These are phyloP conservation scores for Starmerella vitae DNA, from an alignment of 805 yeast species.

Conservation along the genomic window DNA sequence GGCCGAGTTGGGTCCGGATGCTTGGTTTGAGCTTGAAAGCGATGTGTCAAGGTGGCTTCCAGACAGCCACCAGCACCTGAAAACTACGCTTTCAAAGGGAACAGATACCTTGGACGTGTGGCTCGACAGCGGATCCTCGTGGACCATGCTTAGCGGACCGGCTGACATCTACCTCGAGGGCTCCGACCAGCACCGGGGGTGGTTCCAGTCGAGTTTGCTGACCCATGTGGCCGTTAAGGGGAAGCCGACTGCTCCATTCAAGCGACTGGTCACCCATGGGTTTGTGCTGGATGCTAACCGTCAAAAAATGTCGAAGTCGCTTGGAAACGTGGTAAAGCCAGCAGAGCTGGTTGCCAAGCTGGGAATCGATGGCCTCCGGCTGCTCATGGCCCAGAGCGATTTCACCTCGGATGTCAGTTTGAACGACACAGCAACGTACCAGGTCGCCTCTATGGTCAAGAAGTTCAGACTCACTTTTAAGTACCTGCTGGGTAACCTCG, in stretches of 20 bases:
- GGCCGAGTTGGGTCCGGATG: conserved; percentile 35
- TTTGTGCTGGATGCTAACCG: conserved; percentile 79
- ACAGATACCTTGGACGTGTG: conserved; percentile 96
- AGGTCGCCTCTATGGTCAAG: conserved; percentile 67
- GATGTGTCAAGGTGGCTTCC: conserved; percentile 67
- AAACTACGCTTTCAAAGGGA: conserved; percentile 44
- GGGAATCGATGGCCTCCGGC: conserved; percentile 82
- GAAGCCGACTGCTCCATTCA: conserved; percentile 46
- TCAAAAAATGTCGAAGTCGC: conserved; percentile 83
- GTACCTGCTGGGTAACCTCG: conserved; percentile 68
- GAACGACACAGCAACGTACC: conserved; percentile 55
- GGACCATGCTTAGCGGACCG: conserved; percentile 45
- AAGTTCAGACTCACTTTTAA: conserved; percentile 72
- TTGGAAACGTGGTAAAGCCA: conserved; percentile 73
- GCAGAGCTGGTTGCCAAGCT: conserved; percentile 44
- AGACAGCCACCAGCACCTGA: conserved; percentile 28
- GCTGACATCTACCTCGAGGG: conserved; percentile 84
- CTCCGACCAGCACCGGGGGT: conserved; percentile 96
- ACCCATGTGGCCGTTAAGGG: conserved; percentile 48
- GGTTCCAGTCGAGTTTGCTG: conserved; percentile 91
- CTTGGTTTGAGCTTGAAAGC: conserved; percentile 54
- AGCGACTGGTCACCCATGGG: conserved; percentile 77
- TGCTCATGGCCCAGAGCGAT: conserved; percentile 83
- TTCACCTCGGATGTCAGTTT: conserved; percentile 68
- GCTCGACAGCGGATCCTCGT: conserved; percentile 94